A percentile compares a stretch with the other conserved stretches of the same genome.
Evolutionary conservation across 768 basidiomycete genomes (phyloP).

Genomic region (Tricholoma terreum): DNA sequence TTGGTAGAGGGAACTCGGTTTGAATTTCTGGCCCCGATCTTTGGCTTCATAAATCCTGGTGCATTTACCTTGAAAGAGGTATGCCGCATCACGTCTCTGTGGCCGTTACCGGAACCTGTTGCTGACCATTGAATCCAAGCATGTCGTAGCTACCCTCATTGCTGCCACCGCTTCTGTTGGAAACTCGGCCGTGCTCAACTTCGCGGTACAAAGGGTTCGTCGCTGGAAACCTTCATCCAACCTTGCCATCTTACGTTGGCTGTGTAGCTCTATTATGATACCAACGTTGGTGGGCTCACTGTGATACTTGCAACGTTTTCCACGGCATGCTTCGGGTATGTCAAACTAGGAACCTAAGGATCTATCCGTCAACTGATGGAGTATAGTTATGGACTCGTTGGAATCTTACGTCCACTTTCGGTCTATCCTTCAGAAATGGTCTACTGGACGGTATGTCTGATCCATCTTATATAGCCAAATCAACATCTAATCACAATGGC

Average conservation of each 20-base stretch:
- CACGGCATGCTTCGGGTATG: conserved; percentile 58
- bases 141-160: conserved; percentile 54
- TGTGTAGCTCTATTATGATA: conserved; percentile 58
- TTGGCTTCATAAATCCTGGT: conserved; percentile 55
- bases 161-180: conserved; percentile 55
- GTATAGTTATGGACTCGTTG: conserved; percentile 55
- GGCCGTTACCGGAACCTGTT: background rate
- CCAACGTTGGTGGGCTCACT: conserved; percentile 50
- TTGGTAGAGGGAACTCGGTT: conserved; percentile 45
- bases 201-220: conserved; percentile 55
- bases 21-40: conserved; percentile 34
- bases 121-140: conserved; percentile 32
- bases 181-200: conserved; percentile 54
- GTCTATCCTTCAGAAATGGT: conserved; percentile 66
- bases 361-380: background rate
- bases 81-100: conserved; percentile 5
- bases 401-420: conserved; percentile 53
- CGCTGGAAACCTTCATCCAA: background rate
- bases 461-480: background rate
- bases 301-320: conserved; percentile 63
- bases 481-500: background rate
- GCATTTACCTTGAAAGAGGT: conserved; percentile 61
- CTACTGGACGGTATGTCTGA: conserved; percentile 47
- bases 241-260: background rate
- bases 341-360: background rate